phyloP scores from a whole-genome alignment of 2,329 filamentous ascomycete genomes.

The Mycosphaerella arachidis region DNA sequence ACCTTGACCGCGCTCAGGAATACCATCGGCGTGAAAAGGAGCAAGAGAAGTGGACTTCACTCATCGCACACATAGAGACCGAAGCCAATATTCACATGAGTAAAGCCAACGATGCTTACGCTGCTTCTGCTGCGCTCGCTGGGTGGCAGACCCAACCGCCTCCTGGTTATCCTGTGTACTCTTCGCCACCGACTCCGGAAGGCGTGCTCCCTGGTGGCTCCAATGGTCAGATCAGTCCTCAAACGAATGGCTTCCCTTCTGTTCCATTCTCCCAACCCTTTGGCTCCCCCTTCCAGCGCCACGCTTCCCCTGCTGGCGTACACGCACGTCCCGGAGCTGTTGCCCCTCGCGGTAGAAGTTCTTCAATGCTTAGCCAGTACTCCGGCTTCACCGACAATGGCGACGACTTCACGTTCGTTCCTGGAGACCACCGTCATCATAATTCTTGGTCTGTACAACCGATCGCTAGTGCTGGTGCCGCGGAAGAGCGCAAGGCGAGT shows the following conservation, averaged over 20 bases:
- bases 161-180: conserved; percentile 24
- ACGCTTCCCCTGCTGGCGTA: conserved; percentile 13
- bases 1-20: conserved; percentile 28
- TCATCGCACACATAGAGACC: conserved; percentile 37
- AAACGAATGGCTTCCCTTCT: conserved; percentile 17
- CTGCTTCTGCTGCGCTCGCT: conserved; percentile 32
- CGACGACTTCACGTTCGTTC: conserved; percentile 25
- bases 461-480: conserved; percentile 13
- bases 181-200: conserved; percentile 54
- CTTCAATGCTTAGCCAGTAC: conserved; percentile 50
- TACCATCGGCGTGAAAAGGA: conserved; percentile 34
- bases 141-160: conserved; percentile 25
- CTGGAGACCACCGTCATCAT: conserved; percentile 16
- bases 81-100: conserved; percentile 36
- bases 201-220: conserved; percentile 55
- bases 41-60: conserved; percentile 36
- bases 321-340: conserved; percentile 10
- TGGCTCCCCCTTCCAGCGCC: conserved; percentile 24
- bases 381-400: conserved; percentile 47
- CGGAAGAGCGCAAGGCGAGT: conserved; percentile 23
- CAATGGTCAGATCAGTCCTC: conserved; percentile 24
- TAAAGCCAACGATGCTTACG: conserved; percentile 38
- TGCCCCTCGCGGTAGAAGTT: conserved; percentile 43
- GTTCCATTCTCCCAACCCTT: conserved; percentile 20
- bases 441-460: conserved; percentile 24